phyloP scores from a whole-genome alignment of 768 basidiomycete species.

The Tricholoma matsutake region DNA sequence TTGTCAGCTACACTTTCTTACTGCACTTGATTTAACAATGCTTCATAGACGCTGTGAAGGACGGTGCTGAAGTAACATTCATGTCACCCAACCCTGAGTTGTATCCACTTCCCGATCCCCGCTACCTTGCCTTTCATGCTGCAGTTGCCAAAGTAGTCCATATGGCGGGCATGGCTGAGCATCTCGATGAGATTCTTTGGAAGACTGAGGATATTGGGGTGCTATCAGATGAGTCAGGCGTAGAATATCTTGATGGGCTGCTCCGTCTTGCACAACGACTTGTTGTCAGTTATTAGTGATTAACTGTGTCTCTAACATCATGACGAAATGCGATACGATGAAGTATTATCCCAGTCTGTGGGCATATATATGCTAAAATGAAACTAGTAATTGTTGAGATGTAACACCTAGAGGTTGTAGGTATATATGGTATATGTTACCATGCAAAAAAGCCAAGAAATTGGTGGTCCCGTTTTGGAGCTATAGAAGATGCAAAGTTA shows the following conservation, averaged over 20 bases:
- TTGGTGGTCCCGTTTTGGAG: too few relatives aligned
- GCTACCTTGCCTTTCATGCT: not conserved
- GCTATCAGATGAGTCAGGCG: not conserved
- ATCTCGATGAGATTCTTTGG: not conserved
- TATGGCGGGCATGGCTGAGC: not conserved
- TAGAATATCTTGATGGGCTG: not conserved
- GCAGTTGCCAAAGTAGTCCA: not conserved
- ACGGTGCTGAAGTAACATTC: not conserved
- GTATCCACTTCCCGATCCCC: not conserved
- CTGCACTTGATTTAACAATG: not conserved
- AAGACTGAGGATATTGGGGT: not conserved
- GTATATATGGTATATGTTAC: too few relatives aligned
- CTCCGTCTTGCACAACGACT: not conserved
- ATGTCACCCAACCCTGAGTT: not conserved
- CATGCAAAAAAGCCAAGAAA: too few relatives aligned
- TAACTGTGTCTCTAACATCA: too few relatives aligned
- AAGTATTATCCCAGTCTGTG: too few relatives aligned
- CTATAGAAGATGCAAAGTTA: too few relatives aligned
- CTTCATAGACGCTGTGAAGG: not conserved
- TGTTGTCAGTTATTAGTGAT: too few relatives aligned
- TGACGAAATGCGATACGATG: too few relatives aligned
- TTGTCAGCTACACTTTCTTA: not conserved
- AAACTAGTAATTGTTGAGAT: too few relatives aligned
- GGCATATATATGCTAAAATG: too few relatives aligned
- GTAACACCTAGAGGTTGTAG: too few relatives aligned